Percentiles rank a stretch among this genome's conserved stretches.
phyloP scores from a whole-genome alignment of 139 green algal species.

The Diplosphaera chodatii region DNA sequence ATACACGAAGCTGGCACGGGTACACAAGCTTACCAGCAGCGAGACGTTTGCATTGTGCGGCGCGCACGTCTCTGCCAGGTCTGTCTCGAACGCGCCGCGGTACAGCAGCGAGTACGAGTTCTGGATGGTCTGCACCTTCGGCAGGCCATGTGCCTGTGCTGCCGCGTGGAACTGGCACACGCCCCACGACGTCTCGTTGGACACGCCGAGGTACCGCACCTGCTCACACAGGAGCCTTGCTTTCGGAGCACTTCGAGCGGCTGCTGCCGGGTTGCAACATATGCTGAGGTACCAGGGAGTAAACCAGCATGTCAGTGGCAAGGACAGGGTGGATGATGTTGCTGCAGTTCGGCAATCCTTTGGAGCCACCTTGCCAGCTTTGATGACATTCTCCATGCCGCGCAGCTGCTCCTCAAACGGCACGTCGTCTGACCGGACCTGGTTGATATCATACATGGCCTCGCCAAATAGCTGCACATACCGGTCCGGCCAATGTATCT shows the following conservation, averaged over 20 bases:
- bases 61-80: constrained; percentile 66
- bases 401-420: constrained; percentile 86
- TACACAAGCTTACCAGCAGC: constrained; percentile 58
- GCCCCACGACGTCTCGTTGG: constrained; percentile 86
- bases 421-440: constrained; percentile 50
- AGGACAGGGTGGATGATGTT: no score
- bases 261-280: no score
- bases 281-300: no score
- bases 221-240: no score
- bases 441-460: constrained; percentile 47
- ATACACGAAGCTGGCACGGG: no score
- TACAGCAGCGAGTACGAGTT: constrained; percentile 67
- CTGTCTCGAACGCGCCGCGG: constrained; percentile 71
- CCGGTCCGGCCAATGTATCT: constrained; percentile 58
- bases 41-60: constrained; percentile 58
- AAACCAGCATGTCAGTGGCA: no score
- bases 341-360: no score
- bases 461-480: constrained; percentile 87
- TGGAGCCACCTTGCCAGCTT: constrained; percentile 86
- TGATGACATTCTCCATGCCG: constrained; percentile 67
- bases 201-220: constrained; percentile 80
- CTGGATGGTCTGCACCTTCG: constrained; percentile 75
- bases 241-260: no score
- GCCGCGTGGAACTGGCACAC: constrained; percentile 61
- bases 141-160: constrained; percentile 47